Evolutionary conservation across 768 basidiomycete species (phyloP).

Genomic region (Naganishia antarctica): DNA sequence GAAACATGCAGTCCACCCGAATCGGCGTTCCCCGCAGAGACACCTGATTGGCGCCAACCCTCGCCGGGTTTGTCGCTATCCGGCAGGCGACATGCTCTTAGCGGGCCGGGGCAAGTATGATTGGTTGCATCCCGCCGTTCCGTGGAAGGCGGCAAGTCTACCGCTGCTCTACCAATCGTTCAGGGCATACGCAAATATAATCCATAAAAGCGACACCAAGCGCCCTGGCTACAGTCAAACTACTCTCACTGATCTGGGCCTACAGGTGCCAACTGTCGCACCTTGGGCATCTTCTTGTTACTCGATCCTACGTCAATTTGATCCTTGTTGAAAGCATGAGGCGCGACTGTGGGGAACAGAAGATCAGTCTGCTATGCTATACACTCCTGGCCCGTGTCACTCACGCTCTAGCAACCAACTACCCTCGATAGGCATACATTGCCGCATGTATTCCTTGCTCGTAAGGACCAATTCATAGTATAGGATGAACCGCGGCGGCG

Average conservation of each 20-base stretch:
- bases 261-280: constrained; percentile 30
- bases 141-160: neutral
- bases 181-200: too few relatives aligned
- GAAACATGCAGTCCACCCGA: constrained; percentile 3
- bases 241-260: constrained; percentile 25
- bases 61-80: too few relatives aligned
- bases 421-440: constrained; percentile 98
- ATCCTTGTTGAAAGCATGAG: constrained; percentile 81
- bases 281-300: constrained; percentile 86
- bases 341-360: constrained; percentile 62
- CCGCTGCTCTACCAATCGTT: too few relatives aligned
- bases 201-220: too few relatives aligned
- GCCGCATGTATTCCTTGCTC: constrained; percentile 92
- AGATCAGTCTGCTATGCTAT: constrained; percentile 5
- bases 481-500: constrained; percentile 79
- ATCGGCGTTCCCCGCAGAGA: constrained; percentile 16
- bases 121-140: neutral
- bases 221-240: too few relatives aligned
- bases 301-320: constrained; percentile 47
- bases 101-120: too few relatives aligned
- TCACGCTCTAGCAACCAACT: constrained; percentile 83
- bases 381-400: constrained; percentile 34
- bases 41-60: constrained; percentile 3
- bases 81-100: too few relatives aligned
- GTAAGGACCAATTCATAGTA: constrained; percentile 99